Base-by-base conservation (phyloP, 306 rosid genomes). In the Rosa multiflora region DNA sequence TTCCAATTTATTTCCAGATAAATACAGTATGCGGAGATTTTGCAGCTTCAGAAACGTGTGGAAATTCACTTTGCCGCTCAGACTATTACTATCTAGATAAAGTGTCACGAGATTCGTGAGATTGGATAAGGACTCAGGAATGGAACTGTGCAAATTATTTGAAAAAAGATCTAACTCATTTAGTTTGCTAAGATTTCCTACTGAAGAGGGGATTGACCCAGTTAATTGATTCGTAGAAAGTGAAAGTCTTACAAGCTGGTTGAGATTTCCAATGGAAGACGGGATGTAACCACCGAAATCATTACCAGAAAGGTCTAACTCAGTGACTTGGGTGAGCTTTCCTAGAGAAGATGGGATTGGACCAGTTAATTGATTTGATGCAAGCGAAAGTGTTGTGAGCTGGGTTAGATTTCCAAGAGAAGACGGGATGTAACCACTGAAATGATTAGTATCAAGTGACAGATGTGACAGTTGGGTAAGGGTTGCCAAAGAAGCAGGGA, bases 81-180 rank as follows among this genome's bases (percentile, higher is more conserved):
- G 49, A 2, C 4, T 5, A 32, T 82, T 82, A 0, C 0, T 0
- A 18, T 0, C 2, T 10, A 76, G 61, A 18, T 3, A 4, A 12
- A 61, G 37, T 1, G 0, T 0, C 10, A n/a, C 1, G 14, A 80
- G 48, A n/a, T 67, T 23, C 15, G 1, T 49, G 52, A 80, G 79
- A 8, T n/a, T 17, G 37, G n/a, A 80, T 2, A 80, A 17, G 8
- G 83, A 64, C 4, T 3, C 15, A 5, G 78, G 83, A 64, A 80
- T 35, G 18, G 70, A 64, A 35, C 70, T 72, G 4, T 0, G 0
- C 5, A 74, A n/a, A 4, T 15, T n/a, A 59, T 53, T 80, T 0
- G 4, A 0, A 0, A 0, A 0, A 4, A 80, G 56, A 2, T 0
- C 0, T 1, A 80, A 13, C 0, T 0, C 0, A 4, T 0, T 13